Conservation (phyloP, 805 yeast genomes). For the Saccharomycopsis sp. region DNA sequence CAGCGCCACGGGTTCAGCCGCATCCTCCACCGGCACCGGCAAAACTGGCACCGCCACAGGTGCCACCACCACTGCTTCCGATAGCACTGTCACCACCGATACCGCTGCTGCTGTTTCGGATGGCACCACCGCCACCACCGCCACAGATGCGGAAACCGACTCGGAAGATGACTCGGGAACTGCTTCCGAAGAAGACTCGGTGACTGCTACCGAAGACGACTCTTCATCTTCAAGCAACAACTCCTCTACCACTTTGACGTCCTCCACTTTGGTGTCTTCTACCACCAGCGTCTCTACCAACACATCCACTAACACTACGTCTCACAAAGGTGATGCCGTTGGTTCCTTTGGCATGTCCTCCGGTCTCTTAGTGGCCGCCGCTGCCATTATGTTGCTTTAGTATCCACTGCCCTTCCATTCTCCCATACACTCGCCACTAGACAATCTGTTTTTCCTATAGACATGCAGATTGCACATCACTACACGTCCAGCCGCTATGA, state of each 20-base stretch:
- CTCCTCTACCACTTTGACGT: not conserved
- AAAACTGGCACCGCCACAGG: not conserved
- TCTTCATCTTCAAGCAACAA: not conserved
- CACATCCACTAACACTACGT: not conserved
- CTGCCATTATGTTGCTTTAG: not conserved
- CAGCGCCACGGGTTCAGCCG: not conserved
- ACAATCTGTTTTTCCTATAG: not conserved
- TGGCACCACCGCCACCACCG: not conserved
- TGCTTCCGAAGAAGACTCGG: too few species aligned
- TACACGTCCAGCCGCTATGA: not conserved
- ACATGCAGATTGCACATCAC: not conserved
- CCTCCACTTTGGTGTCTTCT: not conserved
- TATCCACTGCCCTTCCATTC: not conserved
- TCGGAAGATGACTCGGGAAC: not conserved
- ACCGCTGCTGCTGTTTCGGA: not conserved
- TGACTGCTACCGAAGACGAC: too few species aligned
- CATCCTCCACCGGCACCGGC: not conserved
- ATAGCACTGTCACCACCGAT: slow-evolving; percentile 2
- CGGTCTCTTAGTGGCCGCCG: slow-evolving; percentile 1
- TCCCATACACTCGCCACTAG: not conserved
- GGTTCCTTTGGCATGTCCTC: not conserved
- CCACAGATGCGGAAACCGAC: not conserved
- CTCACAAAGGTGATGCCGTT: not conserved
- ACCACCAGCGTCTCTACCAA: not conserved
- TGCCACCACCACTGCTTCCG: not conserved